Conservation (phyloP, 371 early-diverging fungal genomes). For the Rhizopus sp. region DNA sequence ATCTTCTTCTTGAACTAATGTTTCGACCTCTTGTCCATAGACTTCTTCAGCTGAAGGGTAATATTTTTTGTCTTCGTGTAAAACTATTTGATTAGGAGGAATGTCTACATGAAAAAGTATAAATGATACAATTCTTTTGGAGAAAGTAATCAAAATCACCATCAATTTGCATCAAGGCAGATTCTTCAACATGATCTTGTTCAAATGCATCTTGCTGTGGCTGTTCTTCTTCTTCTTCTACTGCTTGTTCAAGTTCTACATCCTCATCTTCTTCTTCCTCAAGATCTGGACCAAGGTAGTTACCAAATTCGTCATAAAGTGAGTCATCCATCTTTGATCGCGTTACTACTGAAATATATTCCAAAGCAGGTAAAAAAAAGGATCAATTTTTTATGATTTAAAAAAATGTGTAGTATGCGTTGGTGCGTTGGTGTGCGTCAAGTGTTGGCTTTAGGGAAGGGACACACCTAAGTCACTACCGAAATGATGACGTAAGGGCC, state of each 20-base stretch:
- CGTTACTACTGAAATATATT: slow-evolving; percentile 8
- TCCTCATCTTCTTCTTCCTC: slow-evolving; percentile 61
- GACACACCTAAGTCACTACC: no score
- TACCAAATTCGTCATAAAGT: slow-evolving; percentile 96
- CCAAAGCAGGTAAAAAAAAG: slow-evolving; percentile 5
- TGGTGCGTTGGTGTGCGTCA: no score
- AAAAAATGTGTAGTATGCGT: no score
- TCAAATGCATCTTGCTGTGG: no score
- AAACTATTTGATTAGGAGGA: slow-evolving; percentile 79
- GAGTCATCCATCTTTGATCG: slow-evolving; percentile 71
- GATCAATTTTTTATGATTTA: slow-evolving; percentile 5
- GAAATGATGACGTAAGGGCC: no score
- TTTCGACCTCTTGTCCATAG: slow-evolving; percentile 95
- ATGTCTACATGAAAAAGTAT: slow-evolving; percentile 42
- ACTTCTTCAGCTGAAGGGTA: slow-evolving; percentile 97
- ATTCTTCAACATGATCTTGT: slow-evolving; percentile 19
- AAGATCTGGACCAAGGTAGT: slow-evolving; percentile 96
- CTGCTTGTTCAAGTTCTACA: slow-evolving; percentile 30
- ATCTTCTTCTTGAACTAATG: slow-evolving; percentile 96
- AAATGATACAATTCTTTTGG: neutral
- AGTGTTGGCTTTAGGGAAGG: no score
- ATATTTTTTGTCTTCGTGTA: slow-evolving; percentile 98
- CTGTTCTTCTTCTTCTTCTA: slow-evolving; percentile 39
- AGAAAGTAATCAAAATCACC: slow-evolving; percentile 19
- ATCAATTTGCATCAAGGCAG: slow-evolving; percentile 46